Evolutionary conservation across 2,329 filamentous ascomycete species (phyloP), one percentile per base, ranked within the genome.

Genomic region (Xylaria sp.): DNA sequence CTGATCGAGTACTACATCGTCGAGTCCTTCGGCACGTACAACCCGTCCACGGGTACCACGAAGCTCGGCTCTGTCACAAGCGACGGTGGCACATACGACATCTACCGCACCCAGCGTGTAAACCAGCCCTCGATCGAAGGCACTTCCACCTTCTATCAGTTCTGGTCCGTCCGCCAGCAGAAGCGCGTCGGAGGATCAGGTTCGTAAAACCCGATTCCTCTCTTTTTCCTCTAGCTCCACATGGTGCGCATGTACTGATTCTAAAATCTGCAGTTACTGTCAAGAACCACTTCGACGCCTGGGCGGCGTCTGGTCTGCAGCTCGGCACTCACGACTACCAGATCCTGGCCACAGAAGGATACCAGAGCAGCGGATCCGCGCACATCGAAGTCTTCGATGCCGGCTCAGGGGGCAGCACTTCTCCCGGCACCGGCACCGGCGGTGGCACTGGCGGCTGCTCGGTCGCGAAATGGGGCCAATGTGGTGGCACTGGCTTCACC

Each of bases 141-240:
- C 62, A 85, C 83, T 33, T 71, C 73, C 57, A 86, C 83, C 62
- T 86, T 86, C 77, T 79, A 83, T 75, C 85, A 87, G 78, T 87
- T 82, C 79, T 86, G 84, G 83, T 84, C 81, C 52, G 82, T 89
- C 33, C 82, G 87, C 71, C 78, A 80, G 71, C 76, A 73, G 68
- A 85, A 88, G 82, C 82, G 85, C 58, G 80, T 82, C 58, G 80
- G 83, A 62, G 79, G 79, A 83, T 81, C 71, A 83, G 85, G 78
- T 84, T 84, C 72, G 83, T 85, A 18, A 83, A n/a, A 3, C 18
- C 43, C 18, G 18, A 46, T 46, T 15, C 41, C 18, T n/a, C 9
- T 9, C 18, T 7, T 5, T n/a, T 9, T n/a, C 18, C 43, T n/a
- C 15, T 59, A 77, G 36, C 20, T 39, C 20, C 25, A 23, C 5